Conservation (phyloP, 352 stramenopile species). For the Globisporangium paddicum region DNA sequence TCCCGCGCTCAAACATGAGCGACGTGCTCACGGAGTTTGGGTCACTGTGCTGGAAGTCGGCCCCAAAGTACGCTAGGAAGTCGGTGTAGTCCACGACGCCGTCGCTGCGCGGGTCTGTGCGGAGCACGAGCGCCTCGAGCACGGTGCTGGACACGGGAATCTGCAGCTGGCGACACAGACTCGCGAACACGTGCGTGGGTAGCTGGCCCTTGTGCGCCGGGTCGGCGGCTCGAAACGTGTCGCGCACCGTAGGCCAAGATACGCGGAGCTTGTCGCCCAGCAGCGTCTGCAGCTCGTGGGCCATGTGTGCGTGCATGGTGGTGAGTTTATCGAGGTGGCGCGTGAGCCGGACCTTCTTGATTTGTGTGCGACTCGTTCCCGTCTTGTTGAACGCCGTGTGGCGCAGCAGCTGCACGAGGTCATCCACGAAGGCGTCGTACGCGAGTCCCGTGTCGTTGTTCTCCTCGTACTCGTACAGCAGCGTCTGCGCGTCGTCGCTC, state of each 20-base stretch:
- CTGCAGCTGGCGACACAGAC: constrained; percentile 28
- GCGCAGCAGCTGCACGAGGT: constrained; percentile 45
- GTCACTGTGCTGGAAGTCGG: constrained; percentile 57
- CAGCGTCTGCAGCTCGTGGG: constrained; percentile 39
- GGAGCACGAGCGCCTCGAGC: constrained; percentile 42
- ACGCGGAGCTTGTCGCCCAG: constrained; percentile 42
- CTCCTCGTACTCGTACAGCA: constrained; percentile 74
- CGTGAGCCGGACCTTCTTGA: constrained; percentile 57
- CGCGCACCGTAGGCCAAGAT: constrained; percentile 44
- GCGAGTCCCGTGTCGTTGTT: constrained; percentile 57
- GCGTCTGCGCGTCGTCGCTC: constrained; percentile 46
- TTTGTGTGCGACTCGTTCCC: constrained; percentile 27
- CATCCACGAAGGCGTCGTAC: constrained; percentile 61
- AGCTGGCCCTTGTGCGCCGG: constrained; percentile 28
- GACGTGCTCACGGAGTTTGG: constrained; percentile 63
- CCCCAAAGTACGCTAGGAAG: constrained; percentile 60
- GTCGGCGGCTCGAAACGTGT: constrained; percentile 48
- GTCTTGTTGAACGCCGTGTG: constrained; percentile 33
- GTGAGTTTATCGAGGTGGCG: constrained; percentile 45
- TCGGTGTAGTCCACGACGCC: constrained; percentile 53
- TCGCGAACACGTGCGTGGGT: constrained; percentile 32
- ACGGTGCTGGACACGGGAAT: constrained; percentile 24
- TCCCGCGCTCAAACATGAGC: constrained; percentile 35
- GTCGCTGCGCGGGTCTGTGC: constrained; percentile 11
- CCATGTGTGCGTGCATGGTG: constrained; percentile 37